Evolutionary conservation across 2,329 filamentous ascomycete species (phyloP).

Genomic region (Thermothelomyces thermophilus): DNA sequence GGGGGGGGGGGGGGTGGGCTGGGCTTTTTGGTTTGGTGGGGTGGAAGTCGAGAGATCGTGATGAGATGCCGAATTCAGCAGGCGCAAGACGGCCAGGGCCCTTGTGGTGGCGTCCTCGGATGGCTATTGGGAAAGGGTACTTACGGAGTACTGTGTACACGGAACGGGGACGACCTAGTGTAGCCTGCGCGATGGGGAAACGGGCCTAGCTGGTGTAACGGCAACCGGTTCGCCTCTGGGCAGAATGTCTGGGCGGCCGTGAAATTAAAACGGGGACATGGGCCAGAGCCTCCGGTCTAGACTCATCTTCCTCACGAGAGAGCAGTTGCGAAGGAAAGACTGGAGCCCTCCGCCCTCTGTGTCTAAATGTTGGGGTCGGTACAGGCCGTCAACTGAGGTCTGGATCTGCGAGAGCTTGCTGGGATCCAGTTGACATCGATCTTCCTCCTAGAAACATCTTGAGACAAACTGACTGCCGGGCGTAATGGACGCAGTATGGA

Average conservation of each 20-base stretch:
- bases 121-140: constrained; percentile 16
- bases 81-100: constrained; percentile 15
- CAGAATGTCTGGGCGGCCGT: constrained; percentile 7
- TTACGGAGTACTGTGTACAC: no score
- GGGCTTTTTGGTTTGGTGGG: constrained; percentile 19
- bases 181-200: constrained; percentile 1
- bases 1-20: no score
- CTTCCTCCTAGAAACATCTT: no score
- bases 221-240: constrained; percentile 11
- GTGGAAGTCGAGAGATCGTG: constrained; percentile 23
- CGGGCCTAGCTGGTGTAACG: constrained; percentile 2
- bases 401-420: neutral
- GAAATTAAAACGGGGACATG: constrained; percentile 9
- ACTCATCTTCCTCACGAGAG: neutral
- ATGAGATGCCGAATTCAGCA: constrained; percentile 24
- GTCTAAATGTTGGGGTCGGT: neutral
- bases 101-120: constrained; percentile 6
- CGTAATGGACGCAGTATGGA: no score
- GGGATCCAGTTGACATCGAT: neutral
- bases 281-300: constrained; percentile 8
- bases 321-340: neutral
- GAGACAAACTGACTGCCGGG: no score
- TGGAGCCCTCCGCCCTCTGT: neutral
- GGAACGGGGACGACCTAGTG: neutral
- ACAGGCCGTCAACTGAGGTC: neutral